Evolutionary conservation across 805 yeast species (phyloP), one percentile per base, ranked within the genome.

Genomic region (Schwanniomyces pseudopolymorphus): DNA sequence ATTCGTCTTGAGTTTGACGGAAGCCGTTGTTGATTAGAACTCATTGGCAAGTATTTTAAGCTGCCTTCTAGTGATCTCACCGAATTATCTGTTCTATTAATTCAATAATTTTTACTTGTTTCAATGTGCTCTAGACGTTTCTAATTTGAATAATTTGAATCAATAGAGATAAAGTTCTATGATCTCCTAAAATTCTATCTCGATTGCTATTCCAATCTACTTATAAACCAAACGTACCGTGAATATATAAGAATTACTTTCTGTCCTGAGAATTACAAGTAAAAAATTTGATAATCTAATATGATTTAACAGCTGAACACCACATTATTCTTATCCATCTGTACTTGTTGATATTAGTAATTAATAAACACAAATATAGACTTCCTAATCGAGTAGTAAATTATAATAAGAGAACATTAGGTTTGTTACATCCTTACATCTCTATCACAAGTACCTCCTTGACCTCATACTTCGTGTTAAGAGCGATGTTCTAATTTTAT

Each of bases 1-100:
- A 50, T 43, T 31, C 35, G 6, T 14, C 35, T 31, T 7, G 17
- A 14, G 20, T 31, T 31, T 33, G 57, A 39, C 38, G 58, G 50
- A 35, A 41, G 41, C 31, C 43, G 46, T 33, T 35, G 37, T 39
- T 38, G 22, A 17, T 35, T 41, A 33, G 42, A 43, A 39, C 35
- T 31, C 35, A 31, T 31, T 4, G 7, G 11, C 11, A 16, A 24
- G 16, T 17, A 38, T 27, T 22, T 22, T 22, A 22, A 8, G 25
- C 5, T 22, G 8, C n/a, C n/a, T n/a, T n/a, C n/a, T 22, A 22
- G 25, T 22, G 25, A 22, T 22, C 8, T n/a, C n/a, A n/a, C n/a
- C n/a, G n/a, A n/a, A n/a, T n/a, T n/a, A n/a, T n/a, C n/a, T n/a
- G n/a, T n/a, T n/a, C n/a, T n/a, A n/a, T n/a, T n/a, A n/a, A n/a